These are phyloP conservation scores for Thelonectria discophora DNA, from an alignment of 2,329 filamentous ascomycete species.

Conservation along the genomic window DNA sequence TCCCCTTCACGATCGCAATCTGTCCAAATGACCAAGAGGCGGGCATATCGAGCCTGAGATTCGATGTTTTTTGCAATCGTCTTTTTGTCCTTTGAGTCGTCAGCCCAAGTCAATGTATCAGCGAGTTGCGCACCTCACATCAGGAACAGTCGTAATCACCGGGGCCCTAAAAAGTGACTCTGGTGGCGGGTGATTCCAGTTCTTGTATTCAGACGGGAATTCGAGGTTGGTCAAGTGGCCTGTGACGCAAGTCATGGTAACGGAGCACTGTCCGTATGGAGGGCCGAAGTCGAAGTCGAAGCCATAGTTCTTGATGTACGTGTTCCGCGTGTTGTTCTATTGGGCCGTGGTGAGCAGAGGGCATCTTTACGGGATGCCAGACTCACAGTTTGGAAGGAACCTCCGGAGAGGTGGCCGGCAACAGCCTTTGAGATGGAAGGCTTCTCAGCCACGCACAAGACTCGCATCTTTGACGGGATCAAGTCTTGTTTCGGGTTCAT, in stretches of 20 bases:
- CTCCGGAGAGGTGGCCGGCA: slow-evolving; percentile 86
- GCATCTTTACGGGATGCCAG: not conserved
- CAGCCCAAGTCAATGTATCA: slow-evolving; percentile 12
- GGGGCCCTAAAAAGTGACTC: slow-evolving; percentile 82
- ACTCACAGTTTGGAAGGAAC: slow-evolving; percentile 73
- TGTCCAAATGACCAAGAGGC: slow-evolving; percentile 93
- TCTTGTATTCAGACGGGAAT: slow-evolving; percentile 77
- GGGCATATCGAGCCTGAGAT: slow-evolving; percentile 75
- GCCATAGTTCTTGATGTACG: slow-evolving; percentile 92
- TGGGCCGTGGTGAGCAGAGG: slow-evolving; percentile 31
- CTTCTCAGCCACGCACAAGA: slow-evolving; percentile 70
- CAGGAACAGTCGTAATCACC: slow-evolving; percentile 72
- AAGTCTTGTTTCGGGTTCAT: slow-evolving; percentile 7
- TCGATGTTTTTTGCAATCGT: slow-evolving; percentile 86
- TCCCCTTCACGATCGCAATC: slow-evolving; percentile 98
- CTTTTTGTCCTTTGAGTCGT: slow-evolving; percentile 71
- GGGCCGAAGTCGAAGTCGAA: slow-evolving; percentile 89
- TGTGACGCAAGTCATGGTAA: slow-evolving; percentile 92
- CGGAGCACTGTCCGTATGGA: slow-evolving; percentile 81
- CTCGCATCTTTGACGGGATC: slow-evolving; percentile 54
- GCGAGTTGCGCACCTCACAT: slow-evolving; percentile 57
- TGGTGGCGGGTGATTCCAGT: slow-evolving; percentile 84
- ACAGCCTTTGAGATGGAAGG: slow-evolving; percentile 96
- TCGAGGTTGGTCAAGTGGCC: slow-evolving; percentile 87
- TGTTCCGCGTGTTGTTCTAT: slow-evolving; percentile 74